A percentile compares a stretch with the other conserved stretches of the same genome.
phyloP scores from a whole-genome alignment of 2,329 filamentous ascomycete species.

The Botryosphaeria dothidea region DNA sequence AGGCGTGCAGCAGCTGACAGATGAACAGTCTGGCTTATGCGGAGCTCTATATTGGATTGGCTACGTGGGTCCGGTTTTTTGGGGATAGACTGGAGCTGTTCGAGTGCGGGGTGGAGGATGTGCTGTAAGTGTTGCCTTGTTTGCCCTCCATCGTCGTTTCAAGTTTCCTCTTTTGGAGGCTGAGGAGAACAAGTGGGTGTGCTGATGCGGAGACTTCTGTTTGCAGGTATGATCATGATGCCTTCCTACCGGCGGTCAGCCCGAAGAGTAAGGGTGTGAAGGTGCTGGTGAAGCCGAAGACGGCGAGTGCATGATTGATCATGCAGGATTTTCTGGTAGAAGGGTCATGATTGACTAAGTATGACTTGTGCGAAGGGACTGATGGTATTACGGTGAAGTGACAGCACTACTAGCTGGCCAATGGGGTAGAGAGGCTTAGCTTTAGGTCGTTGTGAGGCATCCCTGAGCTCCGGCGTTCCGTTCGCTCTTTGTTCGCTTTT shows the following conservation, averaged over 20 bases:
- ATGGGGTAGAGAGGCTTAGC: neutral
- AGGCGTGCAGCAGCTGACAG: neutral
- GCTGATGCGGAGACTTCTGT: neutral
- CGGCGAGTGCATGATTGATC: neutral
- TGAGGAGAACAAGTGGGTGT: too few relatives aligned
- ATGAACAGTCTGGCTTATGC: slow-evolving; percentile 21
- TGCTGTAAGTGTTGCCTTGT: slow-evolving; percentile 14
- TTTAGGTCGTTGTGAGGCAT: neutral
- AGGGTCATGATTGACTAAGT: too few relatives aligned
- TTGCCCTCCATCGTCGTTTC: too few relatives aligned
- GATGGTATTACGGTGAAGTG: too few relatives aligned
- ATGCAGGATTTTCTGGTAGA: too few relatives aligned
- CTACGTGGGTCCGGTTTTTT: slow-evolving; percentile 19
- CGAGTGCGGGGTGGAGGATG: slow-evolving; percentile 30
- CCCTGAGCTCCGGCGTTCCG: too few relatives aligned
- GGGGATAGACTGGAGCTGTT: slow-evolving; percentile 15
- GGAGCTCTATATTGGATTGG: slow-evolving; percentile 24
- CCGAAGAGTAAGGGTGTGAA: slow-evolving; percentile 38
- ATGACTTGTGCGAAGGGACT: too few relatives aligned
- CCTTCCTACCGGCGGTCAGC: slow-evolving; percentile 38
- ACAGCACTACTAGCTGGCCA: too few relatives aligned
- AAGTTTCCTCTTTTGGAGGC: neutral
- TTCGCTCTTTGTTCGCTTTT: neutral
- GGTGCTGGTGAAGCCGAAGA: slow-evolving; percentile 22
- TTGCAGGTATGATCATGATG: slow-evolving; percentile 35